Conservation (phyloP, 108 stramenopile species). For the Skeletonema marinoi region DNA sequence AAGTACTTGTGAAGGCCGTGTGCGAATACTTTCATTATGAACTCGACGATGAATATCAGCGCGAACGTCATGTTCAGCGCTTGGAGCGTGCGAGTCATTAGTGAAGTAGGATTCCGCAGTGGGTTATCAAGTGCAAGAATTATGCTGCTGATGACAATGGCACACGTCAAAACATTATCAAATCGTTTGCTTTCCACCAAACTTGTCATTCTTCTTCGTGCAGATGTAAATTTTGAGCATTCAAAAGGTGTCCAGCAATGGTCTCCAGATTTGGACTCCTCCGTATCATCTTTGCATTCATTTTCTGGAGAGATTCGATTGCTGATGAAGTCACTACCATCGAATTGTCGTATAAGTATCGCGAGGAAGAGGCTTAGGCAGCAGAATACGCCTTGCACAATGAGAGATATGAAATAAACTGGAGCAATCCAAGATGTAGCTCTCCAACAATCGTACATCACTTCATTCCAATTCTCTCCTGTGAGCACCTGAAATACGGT, state of each 20-base stretch:
- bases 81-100: constrained; percentile 10
- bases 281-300: neutral
- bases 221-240: neutral
- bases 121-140: constrained; percentile 47
- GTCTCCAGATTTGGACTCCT: neutral
- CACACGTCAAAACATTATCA: constrained; percentile 31
- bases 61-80: constrained; percentile 49
- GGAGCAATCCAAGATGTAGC: constrained; percentile 41
- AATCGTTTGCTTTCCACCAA: constrained; percentile 17
- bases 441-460: constrained; percentile 65
- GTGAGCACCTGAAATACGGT: constrained; percentile 63
- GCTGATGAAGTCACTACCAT: constrained; percentile 25
- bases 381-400: constrained; percentile 55
- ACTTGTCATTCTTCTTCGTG: neutral
- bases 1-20: constrained; percentile 59
- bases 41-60: constrained; percentile 59
- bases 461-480: constrained; percentile 70
- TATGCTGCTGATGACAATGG: constrained; percentile 42
- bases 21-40: constrained; percentile 68
- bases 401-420: constrained; percentile 54
- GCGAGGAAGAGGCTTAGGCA: constrained; percentile 71
- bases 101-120: constrained; percentile 36
- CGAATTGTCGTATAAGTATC: constrained; percentile 62
- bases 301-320: neutral
- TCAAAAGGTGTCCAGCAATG: neutral